Percentiles rank a stretch among this genome's conserved stretches.
Conservation (phyloP, 1,284 basidiomycete species). For the Ceratobasidium sp. region DNA sequence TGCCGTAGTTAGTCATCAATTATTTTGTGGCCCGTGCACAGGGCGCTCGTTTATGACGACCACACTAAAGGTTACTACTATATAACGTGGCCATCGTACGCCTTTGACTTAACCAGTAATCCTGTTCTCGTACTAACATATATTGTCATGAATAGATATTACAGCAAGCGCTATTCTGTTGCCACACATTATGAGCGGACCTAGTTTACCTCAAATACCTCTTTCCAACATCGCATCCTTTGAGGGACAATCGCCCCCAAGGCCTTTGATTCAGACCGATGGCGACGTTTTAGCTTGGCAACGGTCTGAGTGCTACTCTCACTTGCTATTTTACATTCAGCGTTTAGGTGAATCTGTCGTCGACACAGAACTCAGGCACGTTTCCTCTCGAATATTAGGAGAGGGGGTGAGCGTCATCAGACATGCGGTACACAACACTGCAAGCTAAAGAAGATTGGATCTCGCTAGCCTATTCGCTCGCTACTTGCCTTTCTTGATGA, state of each 20-base stretch:
- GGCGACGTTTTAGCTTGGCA: conserved; percentile 76
- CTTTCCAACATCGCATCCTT: conserved; percentile 11
- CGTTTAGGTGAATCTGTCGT: conserved; percentile 78
- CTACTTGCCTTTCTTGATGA: conserved; percentile 71
- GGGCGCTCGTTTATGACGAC: neutral
- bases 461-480: conserved; percentile 60
- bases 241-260: conserved; percentile 42
- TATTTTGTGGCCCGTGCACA: conserved; percentile 23
- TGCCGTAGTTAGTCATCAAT: neutral
- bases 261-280: conserved; percentile 72
- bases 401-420: conserved; percentile 42
- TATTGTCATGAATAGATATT: neutral
- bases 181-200: neutral
- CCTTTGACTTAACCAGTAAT: neutral
- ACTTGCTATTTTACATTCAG: conserved; percentile 77
- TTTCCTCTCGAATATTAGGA: neutral
- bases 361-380: conserved; percentile 56
- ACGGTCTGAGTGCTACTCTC: conserved; percentile 71
- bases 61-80: no score
- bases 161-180: neutral
- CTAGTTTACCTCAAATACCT: conserved; percentile 31
- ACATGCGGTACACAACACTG: conserved; percentile 53
- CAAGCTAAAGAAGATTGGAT: conserved; percentile 53
- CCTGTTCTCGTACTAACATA: neutral
- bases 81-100: neutral